These are phyloP conservation scores for Fusarium armeniacum DNA, from an alignment of 2,329 filamentous ascomycete genomes.

Conservation along the genomic window DNA sequence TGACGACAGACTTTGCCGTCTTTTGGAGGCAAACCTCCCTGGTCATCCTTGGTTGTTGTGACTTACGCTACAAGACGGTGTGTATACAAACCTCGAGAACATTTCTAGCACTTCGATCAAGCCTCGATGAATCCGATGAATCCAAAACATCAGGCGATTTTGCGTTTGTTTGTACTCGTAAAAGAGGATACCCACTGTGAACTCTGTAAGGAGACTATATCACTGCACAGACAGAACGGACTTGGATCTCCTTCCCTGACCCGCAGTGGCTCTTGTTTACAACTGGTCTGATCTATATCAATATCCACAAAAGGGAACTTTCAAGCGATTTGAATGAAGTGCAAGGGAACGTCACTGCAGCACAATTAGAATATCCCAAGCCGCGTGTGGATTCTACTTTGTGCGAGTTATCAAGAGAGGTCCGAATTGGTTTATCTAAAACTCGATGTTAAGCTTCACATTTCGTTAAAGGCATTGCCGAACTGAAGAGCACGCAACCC, in stretches of 20 bases:
- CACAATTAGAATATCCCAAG: background rate
- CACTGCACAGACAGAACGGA: constrained; percentile 19
- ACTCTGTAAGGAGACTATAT: constrained; percentile 3
- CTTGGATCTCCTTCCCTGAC: constrained; percentile 29
- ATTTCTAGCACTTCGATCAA: background rate
- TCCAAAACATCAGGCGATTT: constrained; percentile 12
- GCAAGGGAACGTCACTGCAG: background rate
- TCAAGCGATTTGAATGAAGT: constrained; percentile 15
- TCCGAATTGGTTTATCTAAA: background rate
- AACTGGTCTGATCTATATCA: constrained; percentile 29
- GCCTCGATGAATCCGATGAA: background rate
- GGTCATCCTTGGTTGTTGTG: constrained; percentile 3
- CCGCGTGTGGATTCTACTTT: background rate
- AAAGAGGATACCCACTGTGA: background rate
- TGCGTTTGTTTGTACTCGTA: background rate
- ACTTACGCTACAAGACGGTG: constrained; percentile 42
- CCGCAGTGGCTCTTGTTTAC: constrained; percentile 9
- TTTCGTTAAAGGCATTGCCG: background rate
- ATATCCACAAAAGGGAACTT: constrained; percentile 12
- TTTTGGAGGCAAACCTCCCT: constrained; percentile 2
- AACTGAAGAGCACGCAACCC: background rate
- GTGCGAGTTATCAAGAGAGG: background rate
- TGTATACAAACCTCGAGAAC: constrained; percentile 6
- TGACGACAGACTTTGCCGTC: constrained; percentile 26
- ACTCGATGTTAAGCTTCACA: background rate